phyloP scores from a whole-genome alignment of 192 early-diverging fungal species.

The Backusella liffmaniae region DNA sequence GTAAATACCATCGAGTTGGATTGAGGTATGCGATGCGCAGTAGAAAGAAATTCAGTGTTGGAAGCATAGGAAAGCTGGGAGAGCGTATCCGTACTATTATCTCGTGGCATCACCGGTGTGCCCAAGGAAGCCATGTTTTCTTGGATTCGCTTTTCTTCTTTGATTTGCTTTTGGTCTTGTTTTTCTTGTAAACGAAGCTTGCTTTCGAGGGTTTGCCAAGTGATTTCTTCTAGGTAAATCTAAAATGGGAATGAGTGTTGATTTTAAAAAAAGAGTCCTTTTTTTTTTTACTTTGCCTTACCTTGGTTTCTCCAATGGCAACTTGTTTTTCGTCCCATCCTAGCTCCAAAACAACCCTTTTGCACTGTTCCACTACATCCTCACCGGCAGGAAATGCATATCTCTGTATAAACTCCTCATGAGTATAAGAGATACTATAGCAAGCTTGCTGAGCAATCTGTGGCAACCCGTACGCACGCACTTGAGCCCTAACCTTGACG shows the following conservation, averaged over 20 bases:
- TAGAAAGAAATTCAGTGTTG: slow-evolving; percentile 3
- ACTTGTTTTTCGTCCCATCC: slow-evolving; percentile 60
- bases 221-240: slow-evolving; percentile 70
- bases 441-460: slow-evolving; percentile 61
- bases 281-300: not conserved
- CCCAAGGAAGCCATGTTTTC: slow-evolving; percentile 24
- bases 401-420: slow-evolving; percentile 76
- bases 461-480: slow-evolving; percentile 64
- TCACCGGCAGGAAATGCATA: slow-evolving; percentile 40
- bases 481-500: slow-evolving; percentile 70
- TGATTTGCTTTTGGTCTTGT: slow-evolving; percentile 42
- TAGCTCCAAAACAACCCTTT: slow-evolving; percentile 45
- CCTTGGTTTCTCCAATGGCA: slow-evolving; percentile 55
- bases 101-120: not conserved
- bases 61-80: slow-evolving; percentile 30
- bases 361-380: slow-evolving; percentile 30
- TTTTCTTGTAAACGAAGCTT: slow-evolving; percentile 68
- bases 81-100: slow-evolving; percentile 23
- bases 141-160: slow-evolving; percentile 35
- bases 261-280: too few species aligned
- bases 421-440: slow-evolving; percentile 73
- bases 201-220: slow-evolving; percentile 85
- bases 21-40: not conserved
- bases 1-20: slow-evolving; percentile 23
- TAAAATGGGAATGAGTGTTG: slow-evolving; percentile 18